phyloP scores from a whole-genome alignment of 495 filamentous ascomycete species.

The Lophiotrema nucula region DNA sequence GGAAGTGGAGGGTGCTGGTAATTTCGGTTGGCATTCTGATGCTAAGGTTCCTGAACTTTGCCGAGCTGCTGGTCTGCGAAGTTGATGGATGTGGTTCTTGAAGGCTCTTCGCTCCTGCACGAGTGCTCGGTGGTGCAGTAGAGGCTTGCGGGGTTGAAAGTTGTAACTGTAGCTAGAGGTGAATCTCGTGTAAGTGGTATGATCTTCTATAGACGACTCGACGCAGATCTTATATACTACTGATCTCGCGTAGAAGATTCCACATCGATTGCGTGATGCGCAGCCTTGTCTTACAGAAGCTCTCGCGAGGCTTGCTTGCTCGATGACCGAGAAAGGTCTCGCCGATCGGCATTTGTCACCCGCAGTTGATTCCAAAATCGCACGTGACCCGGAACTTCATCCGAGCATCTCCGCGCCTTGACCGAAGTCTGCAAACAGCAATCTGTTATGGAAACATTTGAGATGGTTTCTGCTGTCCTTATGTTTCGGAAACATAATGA shows the following conservation, averaged over 20 bases:
- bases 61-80: too few species aligned
- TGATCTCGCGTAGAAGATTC: not conserved
- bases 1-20: constrained; percentile 28
- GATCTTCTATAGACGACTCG: not conserved
- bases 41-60: not conserved
- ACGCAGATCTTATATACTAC: not conserved
- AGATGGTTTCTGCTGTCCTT: too few species aligned
- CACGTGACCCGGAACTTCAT: not conserved
- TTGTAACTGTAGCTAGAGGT: not conserved
- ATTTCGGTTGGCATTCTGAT: constrained; percentile 22
- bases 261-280: not conserved
- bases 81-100: too few species aligned
- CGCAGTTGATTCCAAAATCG: not conserved
- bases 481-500: too few species aligned
- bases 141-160: not conserved
- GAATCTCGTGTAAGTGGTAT: not conserved
- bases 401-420: not conserved
- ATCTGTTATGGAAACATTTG: not conserved
- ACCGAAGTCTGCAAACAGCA: not conserved
- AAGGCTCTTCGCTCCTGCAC: too few species aligned
- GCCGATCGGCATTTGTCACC: not conserved
- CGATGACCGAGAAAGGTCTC: too few species aligned
- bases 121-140: too few species aligned
- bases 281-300: not conserved
- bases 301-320: not conserved